Conservation (phyloP, 2,329 filamentous ascomycete genomes). For the Volutella citrinella region DNA sequence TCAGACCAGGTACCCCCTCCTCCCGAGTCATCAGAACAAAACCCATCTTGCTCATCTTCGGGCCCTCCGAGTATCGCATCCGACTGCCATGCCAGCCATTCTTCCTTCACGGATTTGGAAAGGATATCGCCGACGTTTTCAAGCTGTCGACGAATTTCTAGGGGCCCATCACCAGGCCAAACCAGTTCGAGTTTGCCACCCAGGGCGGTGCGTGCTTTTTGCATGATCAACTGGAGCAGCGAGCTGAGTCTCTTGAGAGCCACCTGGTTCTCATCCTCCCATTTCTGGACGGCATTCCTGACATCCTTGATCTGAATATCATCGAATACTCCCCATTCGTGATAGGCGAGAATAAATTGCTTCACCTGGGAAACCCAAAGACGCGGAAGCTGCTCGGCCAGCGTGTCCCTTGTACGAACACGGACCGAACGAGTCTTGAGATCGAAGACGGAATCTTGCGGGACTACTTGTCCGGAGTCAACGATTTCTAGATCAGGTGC, state of each 20-base stretch:
- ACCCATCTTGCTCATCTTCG: neutral
- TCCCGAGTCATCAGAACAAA: neutral
- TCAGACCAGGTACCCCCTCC: neutral
- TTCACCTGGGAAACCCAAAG: conserved; percentile 40
- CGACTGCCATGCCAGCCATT: conserved; percentile 27
- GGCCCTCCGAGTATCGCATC: neutral
- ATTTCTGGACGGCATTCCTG: conserved; percentile 26
- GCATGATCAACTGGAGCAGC: conserved; percentile 20
- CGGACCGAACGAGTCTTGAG: conserved; percentile 40
- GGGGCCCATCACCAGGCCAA: conserved; percentile 2
- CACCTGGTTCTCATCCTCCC: conserved; percentile 33
- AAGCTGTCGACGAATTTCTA: conserved; percentile 25
- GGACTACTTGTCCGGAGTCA: conserved; percentile 23
- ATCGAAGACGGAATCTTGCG: conserved; percentile 37
- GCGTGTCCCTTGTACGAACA: conserved; percentile 16
- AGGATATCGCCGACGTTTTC: conserved; percentile 19
- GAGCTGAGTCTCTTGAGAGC: conserved; percentile 27
- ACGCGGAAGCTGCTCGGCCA: conserved; percentile 37
- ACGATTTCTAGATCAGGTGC: conserved; percentile 10
- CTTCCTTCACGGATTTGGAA: conserved; percentile 16
- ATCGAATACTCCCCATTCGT: conserved; percentile 32
- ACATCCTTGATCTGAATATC: conserved; percentile 34
- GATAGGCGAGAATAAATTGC: conserved; percentile 40
- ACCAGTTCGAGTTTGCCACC: conserved; percentile 24
- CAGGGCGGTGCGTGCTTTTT: conserved; percentile 4